Base-by-base conservation (phyloP, 768 basidiomycete species). In the Leccinum aurantiacum region DNA sequence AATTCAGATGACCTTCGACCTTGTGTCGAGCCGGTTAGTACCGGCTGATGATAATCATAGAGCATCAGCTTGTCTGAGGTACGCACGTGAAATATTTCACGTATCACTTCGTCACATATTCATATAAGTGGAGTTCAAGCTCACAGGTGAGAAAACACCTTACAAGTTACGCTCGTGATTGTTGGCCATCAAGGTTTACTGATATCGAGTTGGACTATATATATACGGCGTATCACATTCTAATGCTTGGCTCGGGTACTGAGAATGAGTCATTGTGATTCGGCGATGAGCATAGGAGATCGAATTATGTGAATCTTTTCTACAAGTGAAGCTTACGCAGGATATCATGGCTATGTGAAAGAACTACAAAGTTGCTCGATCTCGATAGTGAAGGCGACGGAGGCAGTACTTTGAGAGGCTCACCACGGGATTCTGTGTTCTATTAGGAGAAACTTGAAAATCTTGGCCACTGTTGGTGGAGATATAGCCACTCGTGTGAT, bases 401-500 rank as follows among this genome's bases (percentile, higher is more conserved):
- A 49, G 46, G 38, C 17, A 14, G 13, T 57, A 65, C 60, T 17
- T 38, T 19, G 6, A 25, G 27, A 25, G 10, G 8, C 27, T 55
- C 56, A 22, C 57, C 35, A 29, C 29, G 29, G 11, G 10, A 1
- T 48, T 25, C 49, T 59, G 8, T 33, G 58, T 27, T 58, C 62
- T 29, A 13, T 35, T 35, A 27, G 27, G 27, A 22, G 22, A 22
- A 22, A 22, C 29, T 69, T 66, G 69, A 90, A 90, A 10, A 91
- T 74, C 71, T 91, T 84, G 13, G 69, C 67, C 67, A 8, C 91
- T 85, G 64, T 80, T 87, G 14, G 90, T 90, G 3, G 89, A 90
- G 8, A 90, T 91, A 15, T 90, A 79, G 3, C 90, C 89, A 17
- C 88, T 89, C 86, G 92, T 65, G 82, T 83, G 58, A 92, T 84